Conservation (phyloP, 1,284 basidiomycete species). For the Cronartium quercuum region DNA sequence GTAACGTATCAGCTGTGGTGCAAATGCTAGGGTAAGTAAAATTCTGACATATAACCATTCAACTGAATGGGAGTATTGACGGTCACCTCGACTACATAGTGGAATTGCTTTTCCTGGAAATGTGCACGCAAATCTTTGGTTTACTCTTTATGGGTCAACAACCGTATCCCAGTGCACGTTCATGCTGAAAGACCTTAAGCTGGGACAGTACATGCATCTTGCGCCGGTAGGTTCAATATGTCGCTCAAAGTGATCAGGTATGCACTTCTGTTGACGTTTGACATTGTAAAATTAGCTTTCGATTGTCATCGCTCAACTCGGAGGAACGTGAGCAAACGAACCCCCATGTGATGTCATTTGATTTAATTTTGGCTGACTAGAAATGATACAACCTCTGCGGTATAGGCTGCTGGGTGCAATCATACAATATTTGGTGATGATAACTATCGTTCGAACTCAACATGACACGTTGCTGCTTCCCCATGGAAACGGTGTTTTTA, state of each 20-base stretch:
- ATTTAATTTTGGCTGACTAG: no score
- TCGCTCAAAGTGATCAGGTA: no score
- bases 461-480: constrained; percentile 27
- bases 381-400: no score
- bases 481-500: constrained; percentile 34
- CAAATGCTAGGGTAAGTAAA: constrained; percentile 28
- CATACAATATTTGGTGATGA: constrained; percentile 24
- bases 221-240: constrained; percentile 2
- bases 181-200: constrained; percentile 26
- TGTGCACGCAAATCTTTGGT: constrained; percentile 28
- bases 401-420: constrained; percentile 22
- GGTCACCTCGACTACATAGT: no score
- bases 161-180: constrained; percentile 7
- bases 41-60: neutral
- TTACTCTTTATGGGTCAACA: constrained; percentile 18
- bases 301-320: constrained; percentile 16
- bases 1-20: constrained; percentile 21
- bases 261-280: no score
- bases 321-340: constrained; percentile 36
- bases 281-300: neutral
- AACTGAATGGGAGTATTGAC: no score
- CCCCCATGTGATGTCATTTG: no score
- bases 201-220: constrained; percentile 36
- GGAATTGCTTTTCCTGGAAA: constrained; percentile 32
- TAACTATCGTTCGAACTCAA: constrained; percentile 16